Evolutionary conservation across 2,329 filamentous ascomycete genomes (phyloP).

Genomic region (Aureobasidium sp.): DNA sequence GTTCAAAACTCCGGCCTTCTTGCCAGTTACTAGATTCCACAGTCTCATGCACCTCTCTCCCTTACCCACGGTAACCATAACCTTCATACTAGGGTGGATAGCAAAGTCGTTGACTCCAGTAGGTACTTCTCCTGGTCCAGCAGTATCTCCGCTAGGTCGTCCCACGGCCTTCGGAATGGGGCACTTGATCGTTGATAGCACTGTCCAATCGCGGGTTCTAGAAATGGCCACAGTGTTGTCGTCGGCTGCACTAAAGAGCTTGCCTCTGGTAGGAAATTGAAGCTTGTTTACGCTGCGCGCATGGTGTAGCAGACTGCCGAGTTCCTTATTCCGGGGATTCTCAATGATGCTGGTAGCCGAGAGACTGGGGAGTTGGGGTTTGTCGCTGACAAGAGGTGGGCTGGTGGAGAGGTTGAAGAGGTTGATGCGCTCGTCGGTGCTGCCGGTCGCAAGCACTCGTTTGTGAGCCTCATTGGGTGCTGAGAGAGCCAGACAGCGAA

Average conservation of each 20-base stretch:
- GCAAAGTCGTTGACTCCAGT: constrained; percentile 93
- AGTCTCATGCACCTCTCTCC: constrained; percentile 87
- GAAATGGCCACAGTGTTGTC: constrained; percentile 89
- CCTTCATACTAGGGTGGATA: constrained; percentile 90
- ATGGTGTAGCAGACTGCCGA: constrained; percentile 84
- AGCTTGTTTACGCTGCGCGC: constrained; percentile 72
- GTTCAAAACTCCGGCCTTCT: constrained; percentile 87
- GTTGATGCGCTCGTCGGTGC: constrained; percentile 91
- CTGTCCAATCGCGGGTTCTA: constrained; percentile 79
- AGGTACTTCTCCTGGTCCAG: constrained; percentile 69
- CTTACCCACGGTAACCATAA: constrained; percentile 88
- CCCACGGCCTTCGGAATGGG: constrained; percentile 75
- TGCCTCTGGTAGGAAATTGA: constrained; percentile 75
- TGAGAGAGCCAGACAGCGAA: constrained; percentile 83
- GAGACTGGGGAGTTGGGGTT: constrained; percentile 51
- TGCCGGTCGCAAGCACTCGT: constrained; percentile 81
- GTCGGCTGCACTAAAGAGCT: constrained; percentile 80
- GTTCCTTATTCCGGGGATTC: constrained; percentile 78
- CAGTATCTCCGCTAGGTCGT: constrained; percentile 83
- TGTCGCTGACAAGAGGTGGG: constrained; percentile 51
- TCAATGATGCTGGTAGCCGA: constrained; percentile 69
- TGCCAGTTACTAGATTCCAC: constrained; percentile 95
- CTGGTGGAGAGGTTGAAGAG: constrained; percentile 73
- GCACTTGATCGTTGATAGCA: constrained; percentile 81
- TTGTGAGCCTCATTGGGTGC: constrained; percentile 61